Evolutionary conservation across 169 alveolate genomes (phyloP), one percentile per base, ranked within the genome.

Genomic region (Plasmodium sp.): DNA sequence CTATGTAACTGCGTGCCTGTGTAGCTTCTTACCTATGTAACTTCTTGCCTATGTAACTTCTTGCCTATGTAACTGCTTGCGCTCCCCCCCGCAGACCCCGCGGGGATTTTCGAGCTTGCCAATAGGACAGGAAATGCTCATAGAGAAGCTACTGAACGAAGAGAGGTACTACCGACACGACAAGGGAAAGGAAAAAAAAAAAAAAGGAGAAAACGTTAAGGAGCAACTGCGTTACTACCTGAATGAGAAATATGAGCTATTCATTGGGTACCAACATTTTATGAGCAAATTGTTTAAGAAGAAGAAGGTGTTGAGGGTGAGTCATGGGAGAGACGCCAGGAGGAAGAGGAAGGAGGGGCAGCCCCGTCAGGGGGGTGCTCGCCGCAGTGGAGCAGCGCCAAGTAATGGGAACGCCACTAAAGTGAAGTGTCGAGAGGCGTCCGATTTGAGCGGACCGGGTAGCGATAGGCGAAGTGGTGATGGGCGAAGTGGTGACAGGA

Each of bases 101-200:
- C 16, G n/a, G 33, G 84, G 45, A 2, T 10, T 73, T 51, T 72
- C 91, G 41, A 90, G 82, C 51, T 72, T 73, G 67, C 43, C 45
- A 71, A 33, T 92, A 81, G 95, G 92, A 31, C 92, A 92, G 77
- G 95, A 92, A 73, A 9, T 92, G 39, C 39, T 82, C 10, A 45
- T 92, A 36, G 92, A 82, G 27, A 92, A 92, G 83, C 6, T 92
- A 27, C n/a, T 81, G 54, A 81, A 71, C 83, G 95, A 92, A 92
- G 54, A 92, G 41, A 92, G 43, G 58, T 92, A 81, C 62, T 92
- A 81, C 62, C 58, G 71, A 33, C 82, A 27, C 3, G 83, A 92
- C n/a, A 72, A 82, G 27, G 72, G 85, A 36, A 92, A 33, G 43
- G 72, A 73, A n/a, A 92, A 92, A 71, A 39, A 81, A 67, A 75